Evolutionary conservation across 1,139 yeast species (phyloP), one percentile per base, ranked within the genome.

Genomic region (Pichia sp.): DNA sequence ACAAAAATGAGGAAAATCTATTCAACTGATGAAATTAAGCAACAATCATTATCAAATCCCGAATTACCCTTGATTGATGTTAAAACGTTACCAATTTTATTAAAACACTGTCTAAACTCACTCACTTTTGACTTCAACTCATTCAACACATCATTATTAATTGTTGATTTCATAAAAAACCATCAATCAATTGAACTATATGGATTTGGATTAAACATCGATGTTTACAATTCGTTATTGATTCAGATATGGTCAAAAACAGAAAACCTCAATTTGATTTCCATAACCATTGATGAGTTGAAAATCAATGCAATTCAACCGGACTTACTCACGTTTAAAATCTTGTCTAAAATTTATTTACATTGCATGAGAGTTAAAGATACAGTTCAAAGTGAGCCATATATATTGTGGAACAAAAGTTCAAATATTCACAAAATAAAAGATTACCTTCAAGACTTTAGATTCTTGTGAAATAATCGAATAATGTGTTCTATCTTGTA

Each of bases 261-360:
- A 0, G 54, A 55, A 39, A 61, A 63, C 38, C 34, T 64, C 4
- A 54, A 54, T n/a, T 40, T 59, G 15, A 48, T 64, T 4, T 47
- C 53, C 3, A 40, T 40, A 4, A 36, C 63, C 7, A 47, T 62
- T 30, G 61, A 62, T 35, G 68, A 65, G 48, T 51, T 65, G 45
- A 44, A 52, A 15, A 50, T 56, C 37, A 64, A 63, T 45, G 67
- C 66, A 2, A 57, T 65, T 26, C 57, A 54, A 25, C 65, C 65
- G 4, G 63, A 65, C 43, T 34, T 61, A 20, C 49, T 54, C 20
- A 64, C 68, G 2, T 58, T 56, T 40, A 58, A 58, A 45, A 50
- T 59, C 15, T 32, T 63, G 16, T 50, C 61, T 2, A 43, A 53
- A 35, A 58, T 65, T 11, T 63, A 61, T 38, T 46, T 63, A n/a